A percentile compares a stretch with the other conserved stretches of the same genome.
These are phyloP conservation scores for Wickerhamiella australiensis DNA, from an alignment of 805 yeast genomes.

Conservation along the genomic window DNA sequence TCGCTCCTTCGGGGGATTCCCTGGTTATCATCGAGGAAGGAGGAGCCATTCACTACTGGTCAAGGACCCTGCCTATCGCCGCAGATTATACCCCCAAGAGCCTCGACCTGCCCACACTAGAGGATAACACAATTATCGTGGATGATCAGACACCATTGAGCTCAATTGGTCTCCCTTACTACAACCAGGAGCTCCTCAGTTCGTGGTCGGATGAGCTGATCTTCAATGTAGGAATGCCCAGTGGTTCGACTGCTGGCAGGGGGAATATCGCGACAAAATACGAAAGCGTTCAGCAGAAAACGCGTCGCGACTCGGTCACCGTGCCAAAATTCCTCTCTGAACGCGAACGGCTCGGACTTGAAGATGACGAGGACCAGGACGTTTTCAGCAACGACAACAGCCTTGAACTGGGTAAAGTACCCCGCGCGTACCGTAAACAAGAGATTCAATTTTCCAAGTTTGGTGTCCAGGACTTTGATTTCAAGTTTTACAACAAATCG, in stretches of 20 bases:
- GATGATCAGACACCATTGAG: slow-evolving; percentile 44
- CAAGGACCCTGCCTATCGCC: slow-evolving; percentile 39
- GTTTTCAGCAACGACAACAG: slow-evolving; percentile 18
- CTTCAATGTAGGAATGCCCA: slow-evolving; percentile 50
- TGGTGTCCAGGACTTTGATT: slow-evolving; percentile 92
- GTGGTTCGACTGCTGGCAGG: too few relatives aligned
- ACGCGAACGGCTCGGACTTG: slow-evolving; percentile 28
- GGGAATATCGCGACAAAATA: slow-evolving; percentile 35
- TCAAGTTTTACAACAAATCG: slow-evolving; percentile 69
- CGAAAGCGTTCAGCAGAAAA: slow-evolving; percentile 18
- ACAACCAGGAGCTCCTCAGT: slow-evolving; percentile 61
- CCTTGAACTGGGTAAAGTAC: slow-evolving; percentile 35
- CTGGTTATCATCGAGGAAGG: slow-evolving; percentile 55
- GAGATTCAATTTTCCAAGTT: slow-evolving; percentile 75
- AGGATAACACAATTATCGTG: slow-evolving; percentile 28
- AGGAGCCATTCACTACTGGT: slow-evolving; percentile 59
- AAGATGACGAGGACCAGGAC: slow-evolving; percentile 25
- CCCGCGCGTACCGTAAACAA: slow-evolving; percentile 62
- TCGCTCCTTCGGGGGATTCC: slow-evolving; percentile 65
- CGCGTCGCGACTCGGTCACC: slow-evolving; percentile 26
- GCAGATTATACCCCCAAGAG: slow-evolving; percentile 23
- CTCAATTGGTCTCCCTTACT: slow-evolving; percentile 76
- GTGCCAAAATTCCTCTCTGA: slow-evolving; percentile 46
- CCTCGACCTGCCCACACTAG: slow-evolving; percentile 25
- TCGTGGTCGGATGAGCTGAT: slow-evolving; percentile 60